Evolutionary conservation across 2,329 filamentous ascomycete species (phyloP).

Genomic region (Alternaria metachromatica): DNA sequence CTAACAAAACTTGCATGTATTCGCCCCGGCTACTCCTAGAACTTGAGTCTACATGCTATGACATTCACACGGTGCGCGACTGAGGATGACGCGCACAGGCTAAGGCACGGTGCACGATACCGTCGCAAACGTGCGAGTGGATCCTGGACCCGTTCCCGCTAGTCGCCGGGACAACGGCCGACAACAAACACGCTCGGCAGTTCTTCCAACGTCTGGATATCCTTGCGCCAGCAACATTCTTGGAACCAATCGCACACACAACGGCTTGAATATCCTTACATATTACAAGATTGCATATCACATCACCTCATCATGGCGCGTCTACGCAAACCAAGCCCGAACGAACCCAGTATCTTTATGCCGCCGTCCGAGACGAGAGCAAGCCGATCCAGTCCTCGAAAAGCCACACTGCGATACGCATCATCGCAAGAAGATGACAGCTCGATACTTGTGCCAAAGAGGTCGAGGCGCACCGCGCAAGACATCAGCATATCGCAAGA

Average conservation of each 20-base stretch:
- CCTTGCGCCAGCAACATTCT: constrained; percentile 10
- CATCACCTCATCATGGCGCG: constrained; percentile 38
- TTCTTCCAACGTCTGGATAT: constrained; percentile 3
- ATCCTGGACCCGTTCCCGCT: background rate
- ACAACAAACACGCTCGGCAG: constrained; percentile 16
- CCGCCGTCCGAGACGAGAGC: constrained; percentile 23
- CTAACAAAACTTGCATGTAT: background rate
- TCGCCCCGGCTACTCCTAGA: background rate
- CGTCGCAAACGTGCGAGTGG: background rate
- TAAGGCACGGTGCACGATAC: background rate
- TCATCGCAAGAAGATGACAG: constrained; percentile 25
- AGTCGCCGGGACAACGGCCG: constrained; percentile 15
- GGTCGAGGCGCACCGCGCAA: constrained; percentile 31
- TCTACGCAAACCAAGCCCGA: constrained; percentile 40
- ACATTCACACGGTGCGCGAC: background rate
- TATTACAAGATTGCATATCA: constrained; percentile 3
- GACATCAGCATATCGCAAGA: constrained; percentile 32
- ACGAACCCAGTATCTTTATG: constrained; percentile 31
- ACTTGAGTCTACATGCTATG: background rate
- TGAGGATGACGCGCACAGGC: background rate
- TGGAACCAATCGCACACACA: constrained; percentile 8
- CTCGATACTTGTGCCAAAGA: constrained; percentile 34
- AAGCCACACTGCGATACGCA: constrained; percentile 20
- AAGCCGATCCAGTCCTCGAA: constrained; percentile 38
- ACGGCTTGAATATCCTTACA: constrained; percentile 1